phyloP scores from a whole-genome alignment of 1,139 yeast genomes.

The Scheffersomyces illinoinensis region DNA sequence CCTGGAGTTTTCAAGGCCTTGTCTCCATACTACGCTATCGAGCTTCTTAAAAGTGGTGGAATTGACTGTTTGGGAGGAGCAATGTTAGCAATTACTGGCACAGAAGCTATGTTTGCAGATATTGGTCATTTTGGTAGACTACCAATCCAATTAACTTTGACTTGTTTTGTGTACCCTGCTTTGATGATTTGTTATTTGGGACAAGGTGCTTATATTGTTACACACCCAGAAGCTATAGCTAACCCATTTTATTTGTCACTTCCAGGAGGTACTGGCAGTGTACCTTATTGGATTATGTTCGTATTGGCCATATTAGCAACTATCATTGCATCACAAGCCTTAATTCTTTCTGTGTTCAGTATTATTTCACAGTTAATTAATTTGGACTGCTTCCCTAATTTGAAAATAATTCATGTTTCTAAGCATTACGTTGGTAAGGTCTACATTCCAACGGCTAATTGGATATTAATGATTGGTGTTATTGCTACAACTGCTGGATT shows the following conservation, averaged over 20 bases:
- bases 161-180: conserved; percentile 51
- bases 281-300: conserved; percentile 53
- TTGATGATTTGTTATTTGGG: conserved; percentile 55
- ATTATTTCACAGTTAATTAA: conserved; percentile 53
- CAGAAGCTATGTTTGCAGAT: conserved; percentile 67
- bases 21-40: conserved; percentile 53
- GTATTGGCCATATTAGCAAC: conserved; percentile 55
- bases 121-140: conserved; percentile 54
- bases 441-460: conserved; percentile 51
- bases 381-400: conserved; percentile 54
- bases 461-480: conserved; percentile 51
- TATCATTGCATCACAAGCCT: conserved; percentile 61
- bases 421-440: conserved; percentile 46
- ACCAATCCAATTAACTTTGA: conserved; percentile 50
- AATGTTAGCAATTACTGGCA: conserved; percentile 58
- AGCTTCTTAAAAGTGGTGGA: conserved; percentile 37
- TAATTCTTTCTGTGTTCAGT: conserved; percentile 55
- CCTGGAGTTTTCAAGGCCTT: conserved; percentile 50
- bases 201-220: conserved; percentile 52
- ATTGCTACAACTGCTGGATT: conserved; percentile 53
- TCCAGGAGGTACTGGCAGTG: conserved; percentile 49
- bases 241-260: conserved; percentile 51
- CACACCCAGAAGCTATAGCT: conserved; percentile 38
- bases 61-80: conserved; percentile 51
- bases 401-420: conserved; percentile 47